These are phyloP conservation scores for Russula foetens DNA, from an alignment of 768 basidiomycete genomes.

Conservation along the genomic window DNA sequence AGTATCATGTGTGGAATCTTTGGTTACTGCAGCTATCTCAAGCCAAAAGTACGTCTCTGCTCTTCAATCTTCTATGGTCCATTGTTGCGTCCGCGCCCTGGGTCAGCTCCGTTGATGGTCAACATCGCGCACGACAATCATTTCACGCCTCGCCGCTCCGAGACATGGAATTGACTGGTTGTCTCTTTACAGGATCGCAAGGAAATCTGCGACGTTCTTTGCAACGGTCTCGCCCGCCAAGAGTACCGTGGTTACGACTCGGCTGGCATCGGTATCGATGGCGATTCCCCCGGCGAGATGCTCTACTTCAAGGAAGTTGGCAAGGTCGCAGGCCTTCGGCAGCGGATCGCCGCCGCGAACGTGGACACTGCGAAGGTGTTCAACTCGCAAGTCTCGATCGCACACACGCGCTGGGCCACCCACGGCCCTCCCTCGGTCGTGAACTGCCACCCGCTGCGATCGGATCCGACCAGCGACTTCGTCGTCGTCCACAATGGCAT, in stretches of 20 bases:
- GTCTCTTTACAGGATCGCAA: slow-evolving; percentile 23
- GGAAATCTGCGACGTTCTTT: slow-evolving; percentile 84
- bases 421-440: slow-evolving; percentile 81
- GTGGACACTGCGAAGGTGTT: slow-evolving; percentile 71
- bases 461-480: slow-evolving; percentile 76
- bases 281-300: slow-evolving; percentile 70
- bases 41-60: slow-evolving; percentile 71
- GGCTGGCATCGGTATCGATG: slow-evolving; percentile 86
- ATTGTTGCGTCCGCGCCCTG: not conserved
- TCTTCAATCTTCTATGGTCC: not conserved
- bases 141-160: no score
- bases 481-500: slow-evolving; percentile 97
- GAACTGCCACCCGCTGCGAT: slow-evolving; percentile 95
- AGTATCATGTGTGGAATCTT: slow-evolving; percentile 90
- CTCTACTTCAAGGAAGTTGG: slow-evolving; percentile 96
- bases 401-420: slow-evolving; percentile 99
- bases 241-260: slow-evolving; percentile 99
- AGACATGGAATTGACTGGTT: not conserved
- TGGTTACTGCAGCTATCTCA: slow-evolving; percentile 88
- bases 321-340: slow-evolving; percentile 89
- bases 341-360: slow-evolving; percentile 68
- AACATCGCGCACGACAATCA: no score
- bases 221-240: slow-evolving; percentile 84
- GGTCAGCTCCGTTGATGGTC: not conserved
- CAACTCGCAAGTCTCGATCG: slow-evolving; percentile 89